Evolutionary conservation across 352 stramenopile genomes (phyloP), one percentile per base, ranked within the genome.

Genomic region (Blastocystis hominis): DNA sequence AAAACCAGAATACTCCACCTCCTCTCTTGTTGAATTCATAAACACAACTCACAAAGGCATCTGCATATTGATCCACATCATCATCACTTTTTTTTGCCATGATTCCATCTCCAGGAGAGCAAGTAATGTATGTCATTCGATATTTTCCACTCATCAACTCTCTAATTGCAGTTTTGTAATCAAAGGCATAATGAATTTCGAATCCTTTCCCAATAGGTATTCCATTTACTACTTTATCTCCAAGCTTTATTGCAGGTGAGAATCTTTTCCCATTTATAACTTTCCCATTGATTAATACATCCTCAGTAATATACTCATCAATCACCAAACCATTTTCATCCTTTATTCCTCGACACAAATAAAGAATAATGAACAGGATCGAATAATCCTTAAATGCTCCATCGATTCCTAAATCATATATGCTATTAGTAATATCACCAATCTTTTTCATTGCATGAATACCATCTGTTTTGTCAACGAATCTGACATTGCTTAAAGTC

Each of bases 161-260:
- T 24, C 69, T 47, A 34, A 70, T 70, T 30, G 24, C 24, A 30
- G 24, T 0, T 30, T 30, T 30, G 24, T 30, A 30, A 34, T 80
- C 70, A 34, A 1, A 80, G 0, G 55, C 70, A 77, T 6, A 70
- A 24, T 68, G 7, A 40, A 80, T 69, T 20, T 80, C 69, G 55
- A 80, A 80, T 77, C 44, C 70, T 34, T 80, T 80, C 13, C 63
- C 63, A 46, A 75, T 75, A 5, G 13, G 30, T n/a, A n/a, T n/a
- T 17, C 63, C 63, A 46, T 53, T 75, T 20, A 30, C 24, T 30
- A 17, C 6, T 24, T 9, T 75, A 9, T 13, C 38, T 17, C 13
- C 20, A 62, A 24, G n/a, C 55, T 72, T 17, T 34, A 72, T 75
- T 20, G 5, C 6, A 20, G 69, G n/a, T 15, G 70, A 42, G 46